These are phyloP conservation scores for Plantago elongata DNA, from an alignment of 257 asterid genomes.

Conservation along the genomic window DNA sequence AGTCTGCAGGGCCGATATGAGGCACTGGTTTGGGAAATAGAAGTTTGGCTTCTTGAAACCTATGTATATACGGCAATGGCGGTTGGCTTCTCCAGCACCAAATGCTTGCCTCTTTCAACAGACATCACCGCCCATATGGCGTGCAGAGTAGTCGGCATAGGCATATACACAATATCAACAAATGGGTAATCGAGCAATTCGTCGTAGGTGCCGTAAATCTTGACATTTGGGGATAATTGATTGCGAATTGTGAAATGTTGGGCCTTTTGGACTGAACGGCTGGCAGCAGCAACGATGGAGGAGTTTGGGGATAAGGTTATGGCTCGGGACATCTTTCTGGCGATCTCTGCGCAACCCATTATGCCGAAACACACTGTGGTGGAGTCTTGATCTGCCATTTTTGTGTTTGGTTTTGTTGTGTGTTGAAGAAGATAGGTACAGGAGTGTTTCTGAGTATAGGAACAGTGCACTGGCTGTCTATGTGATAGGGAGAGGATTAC, in stretches of 20 bases:
- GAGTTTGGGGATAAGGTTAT: constrained; percentile 49
- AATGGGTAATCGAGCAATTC: constrained; percentile 59
- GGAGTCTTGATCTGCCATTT: constrained; percentile 34
- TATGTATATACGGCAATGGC: constrained; percentile 51
- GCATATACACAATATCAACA: constrained; percentile 81
- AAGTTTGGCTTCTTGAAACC: too few relatives aligned
- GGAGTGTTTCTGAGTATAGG: too few relatives aligned
- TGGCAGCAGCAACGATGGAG: constrained; percentile 54
- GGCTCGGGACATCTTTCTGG: constrained; percentile 66
- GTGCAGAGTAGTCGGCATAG: constrained; percentile 71
- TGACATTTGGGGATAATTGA: constrained; percentile 37
- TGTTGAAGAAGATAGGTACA: too few relatives aligned
- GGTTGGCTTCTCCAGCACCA: constrained; percentile 73
- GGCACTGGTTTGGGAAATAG: too few relatives aligned
- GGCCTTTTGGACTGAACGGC: constrained; percentile 66
- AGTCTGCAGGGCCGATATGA: too few relatives aligned
- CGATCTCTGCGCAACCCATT: constrained; percentile 76
- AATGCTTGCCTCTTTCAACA: constrained; percentile 62
- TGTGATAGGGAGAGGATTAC: too few relatives aligned
- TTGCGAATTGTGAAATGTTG: constrained; percentile 43
- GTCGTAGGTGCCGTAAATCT: constrained; percentile 52
- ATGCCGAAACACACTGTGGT: constrained; percentile 61
- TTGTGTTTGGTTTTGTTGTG: background rate
- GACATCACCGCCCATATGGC: constrained; percentile 63
- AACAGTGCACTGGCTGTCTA: too few relatives aligned